phyloP scores from a whole-genome alignment of 1,284 basidiomycete species.

The Entoloma clypeatum region DNA sequence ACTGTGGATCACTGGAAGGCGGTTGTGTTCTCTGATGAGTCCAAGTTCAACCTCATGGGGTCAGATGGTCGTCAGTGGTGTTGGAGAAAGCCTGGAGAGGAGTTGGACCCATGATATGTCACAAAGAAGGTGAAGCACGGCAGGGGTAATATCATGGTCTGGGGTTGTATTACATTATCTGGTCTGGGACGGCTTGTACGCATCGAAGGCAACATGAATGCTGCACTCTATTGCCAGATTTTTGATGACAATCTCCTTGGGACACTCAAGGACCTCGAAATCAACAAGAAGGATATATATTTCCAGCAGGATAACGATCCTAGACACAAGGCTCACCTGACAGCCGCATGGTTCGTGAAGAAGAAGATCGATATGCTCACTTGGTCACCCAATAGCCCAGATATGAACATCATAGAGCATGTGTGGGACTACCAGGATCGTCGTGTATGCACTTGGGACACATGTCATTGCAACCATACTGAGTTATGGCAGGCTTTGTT shows the following conservation, averaged over 20 bases:
- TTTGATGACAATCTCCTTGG: constrained; percentile 25
- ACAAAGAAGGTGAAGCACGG: constrained; percentile 27
- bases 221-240: constrained; percentile 23
- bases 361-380: constrained; percentile 26
- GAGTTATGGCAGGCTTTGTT: constrained; percentile 24
- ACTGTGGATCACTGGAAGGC: constrained; percentile 27
- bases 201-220: constrained; percentile 26
- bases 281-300: constrained; percentile 7
- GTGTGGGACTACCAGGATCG: constrained; percentile 31
- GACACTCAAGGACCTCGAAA: constrained; percentile 27
- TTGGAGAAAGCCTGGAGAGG: constrained; percentile 22
- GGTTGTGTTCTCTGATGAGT: constrained; percentile 31
- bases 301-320: constrained; percentile 35
- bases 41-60: constrained; percentile 28
- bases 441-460: constrained; percentile 14
- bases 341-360: constrained; percentile 29
- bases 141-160: constrained; percentile 32
- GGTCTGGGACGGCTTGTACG: constrained; percentile 20
- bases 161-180: constrained; percentile 30
- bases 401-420: constrained; percentile 38
- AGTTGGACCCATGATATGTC: constrained; percentile 8
- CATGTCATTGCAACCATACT: constrained; percentile 21
- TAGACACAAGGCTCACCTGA: constrained; percentile 31
- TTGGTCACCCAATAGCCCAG: constrained; percentile 34
- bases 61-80: constrained; percentile 32